phyloP scores from a whole-genome alignment of 306 rosid species.

The Sesbania bispinosa region DNA sequence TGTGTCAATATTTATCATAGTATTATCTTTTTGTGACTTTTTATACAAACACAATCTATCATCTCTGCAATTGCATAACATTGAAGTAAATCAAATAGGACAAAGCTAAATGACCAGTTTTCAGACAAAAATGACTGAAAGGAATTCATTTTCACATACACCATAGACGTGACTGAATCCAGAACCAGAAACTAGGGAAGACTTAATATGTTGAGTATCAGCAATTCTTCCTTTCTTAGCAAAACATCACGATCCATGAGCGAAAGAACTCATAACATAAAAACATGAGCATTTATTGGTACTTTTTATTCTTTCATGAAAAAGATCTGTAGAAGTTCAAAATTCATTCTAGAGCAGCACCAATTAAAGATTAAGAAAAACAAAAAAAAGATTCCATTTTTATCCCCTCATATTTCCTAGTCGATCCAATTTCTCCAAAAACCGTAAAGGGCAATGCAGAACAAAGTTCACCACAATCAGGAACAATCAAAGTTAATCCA shows the following conservation, averaged over 20 bases:
- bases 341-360: neutral
- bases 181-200: neutral
- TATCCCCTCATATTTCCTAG: neutral
- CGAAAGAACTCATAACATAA: too few species aligned
- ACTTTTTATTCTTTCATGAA: too few species aligned
- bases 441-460: neutral
- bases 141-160: neutral
- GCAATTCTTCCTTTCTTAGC: too few species aligned
- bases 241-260: too few species aligned
- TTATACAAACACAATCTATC: neutral
- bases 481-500: neutral
- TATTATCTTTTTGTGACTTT: neutral
- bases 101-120: neutral
- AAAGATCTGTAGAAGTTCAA: too few species aligned
- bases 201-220: too few species aligned
- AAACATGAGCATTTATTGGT: neutral
- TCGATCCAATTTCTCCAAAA: neutral
- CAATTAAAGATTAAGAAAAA: neutral
- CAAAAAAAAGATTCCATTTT: neutral
- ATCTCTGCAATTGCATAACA: neutral
- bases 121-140: neutral
- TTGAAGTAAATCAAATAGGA: neutral
- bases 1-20: neutral
- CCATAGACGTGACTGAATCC: neutral
- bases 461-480: neutral